phyloP scores from a whole-genome alignment of 768 basidiomycete species.

The Kwoniella mangroviensis region DNA sequence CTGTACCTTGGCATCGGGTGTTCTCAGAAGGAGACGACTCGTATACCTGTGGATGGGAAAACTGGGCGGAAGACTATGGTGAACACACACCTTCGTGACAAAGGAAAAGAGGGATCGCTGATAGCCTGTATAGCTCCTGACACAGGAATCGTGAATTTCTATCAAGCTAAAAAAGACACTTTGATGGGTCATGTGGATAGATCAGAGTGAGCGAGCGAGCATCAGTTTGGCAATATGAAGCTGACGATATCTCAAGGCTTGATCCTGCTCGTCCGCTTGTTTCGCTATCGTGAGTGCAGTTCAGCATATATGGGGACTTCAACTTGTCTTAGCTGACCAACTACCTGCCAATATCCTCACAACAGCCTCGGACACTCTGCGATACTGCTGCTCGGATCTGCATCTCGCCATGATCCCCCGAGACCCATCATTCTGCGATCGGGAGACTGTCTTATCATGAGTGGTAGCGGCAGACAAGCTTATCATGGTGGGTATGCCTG shows the following conservation, averaged over 20 bases:
- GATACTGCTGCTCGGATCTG: slow-evolving; percentile 85
- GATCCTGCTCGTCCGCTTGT: slow-evolving; percentile 90
- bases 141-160: slow-evolving; percentile 96
- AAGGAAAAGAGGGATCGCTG: not conserved
- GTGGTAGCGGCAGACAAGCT: slow-evolving; percentile 81
- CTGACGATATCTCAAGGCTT: slow-evolving; percentile 58
- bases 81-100: slow-evolving; percentile 24
- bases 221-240: not conserved
- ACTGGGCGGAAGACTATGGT: slow-evolving; percentile 83
- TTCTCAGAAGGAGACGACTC: slow-evolving; percentile 53
- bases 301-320: not conserved
- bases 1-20: slow-evolving; percentile 73
- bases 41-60: slow-evolving; percentile 66
- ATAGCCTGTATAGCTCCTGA: slow-evolving; percentile 71
- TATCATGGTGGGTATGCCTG: slow-evolving; percentile 75
- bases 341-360: not conserved
- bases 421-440: slow-evolving; percentile 82
- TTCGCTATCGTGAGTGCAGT: slow-evolving; percentile 77
- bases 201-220: slow-evolving; percentile 65
- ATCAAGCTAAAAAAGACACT: slow-evolving; percentile 79
- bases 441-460: slow-evolving; percentile 92
- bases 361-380: slow-evolving; percentile 83
- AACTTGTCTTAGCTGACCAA: not conserved
- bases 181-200: slow-evolving; percentile 98
- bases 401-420: slow-evolving; percentile 76